Evolutionary conservation across 345 rosid species (phyloP), one percentile per base, ranked within the genome.

Genomic region (Arabidopsis arenosa): DNA sequence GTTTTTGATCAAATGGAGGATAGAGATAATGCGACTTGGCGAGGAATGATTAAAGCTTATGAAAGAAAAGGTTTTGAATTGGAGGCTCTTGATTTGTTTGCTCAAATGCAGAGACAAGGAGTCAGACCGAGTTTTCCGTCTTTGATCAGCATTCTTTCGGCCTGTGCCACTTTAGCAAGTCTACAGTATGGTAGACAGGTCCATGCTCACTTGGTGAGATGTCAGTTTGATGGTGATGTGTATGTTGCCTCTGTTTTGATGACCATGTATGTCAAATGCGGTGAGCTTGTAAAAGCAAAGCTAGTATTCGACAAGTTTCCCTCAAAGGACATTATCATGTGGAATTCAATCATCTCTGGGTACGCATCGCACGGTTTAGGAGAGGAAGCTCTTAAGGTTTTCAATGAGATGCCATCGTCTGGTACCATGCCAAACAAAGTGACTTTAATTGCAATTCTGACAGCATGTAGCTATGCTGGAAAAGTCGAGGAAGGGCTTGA

Each of bases 391-490:
- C 79, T 90, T 5, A 75, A 82, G 45, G 75, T 90, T 66, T 93
- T 93, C 78, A 40, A 71, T 28, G 84, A 86, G 75, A 85, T 93
- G 88, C 71, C 88, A 35, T 82, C 72, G 48, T 84, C 82, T 40
- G 87, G 88, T 58, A 70, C 82, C 48, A 76, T 66, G 33, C 89
- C 90, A 2, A 90, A 93, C 78, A 88, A 93, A 68, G 81, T 92
- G 53, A 88, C 97, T 63, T 81, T 92, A 30, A 58, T 92, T 15
- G 93, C 89, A 33, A 93, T 87, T 82, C 89, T 92, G 11, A 78
- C 97, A 9, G 96, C 96, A 2, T 92, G 96, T 64, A 89, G 93
- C 76, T 88, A 88, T 56, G 83, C 88, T 0, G 97, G 96, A 37
- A 89, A 80, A 59, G 84, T 87, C 0, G 64, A 84, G 73, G 88